A percentile compares a stretch with the other conserved stretches of the same genome.
phyloP scores from a whole-genome alignment of 768 basidiomycete genomes.

The Pisolithus microcarpus region DNA sequence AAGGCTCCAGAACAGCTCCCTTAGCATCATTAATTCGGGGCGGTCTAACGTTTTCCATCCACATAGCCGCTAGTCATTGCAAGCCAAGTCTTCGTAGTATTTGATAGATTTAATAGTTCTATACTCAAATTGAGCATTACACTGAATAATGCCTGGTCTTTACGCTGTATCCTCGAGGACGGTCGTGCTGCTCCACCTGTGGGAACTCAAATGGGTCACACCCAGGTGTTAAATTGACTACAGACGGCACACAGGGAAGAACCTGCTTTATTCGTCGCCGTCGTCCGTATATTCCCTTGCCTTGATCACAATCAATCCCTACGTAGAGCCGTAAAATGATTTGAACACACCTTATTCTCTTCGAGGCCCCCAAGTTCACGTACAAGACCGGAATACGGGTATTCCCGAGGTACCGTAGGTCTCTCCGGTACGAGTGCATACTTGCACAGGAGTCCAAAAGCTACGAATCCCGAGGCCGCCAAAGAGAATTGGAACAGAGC shows the following conservation, averaged over 20 bases:
- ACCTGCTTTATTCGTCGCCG: slow-evolving; percentile 25
- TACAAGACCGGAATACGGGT: slow-evolving; percentile 69
- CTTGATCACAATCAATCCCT: slow-evolving; percentile 17
- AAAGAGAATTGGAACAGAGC: slow-evolving; percentile 63
- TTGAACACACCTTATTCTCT: slow-evolving; percentile 59
- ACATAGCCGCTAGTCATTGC: too few species aligned
- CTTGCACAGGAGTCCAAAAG: slow-evolving; percentile 54
- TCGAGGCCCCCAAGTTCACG: slow-evolving; percentile 73
- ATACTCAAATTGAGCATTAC: too few species aligned
- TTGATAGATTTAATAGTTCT: too few species aligned
- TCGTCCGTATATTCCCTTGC: slow-evolving; percentile 30
- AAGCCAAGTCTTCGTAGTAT: too few species aligned
- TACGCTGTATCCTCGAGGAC: too few species aligned
- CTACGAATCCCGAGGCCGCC: slow-evolving; percentile 55
- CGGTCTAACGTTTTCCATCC: too few species aligned
- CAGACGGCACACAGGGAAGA: not conserved
- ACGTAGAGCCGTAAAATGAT: not conserved
- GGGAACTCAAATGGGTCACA: too few species aligned
- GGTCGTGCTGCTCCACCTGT: too few species aligned
- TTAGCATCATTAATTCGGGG: not conserved
- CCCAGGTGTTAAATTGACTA: not conserved
- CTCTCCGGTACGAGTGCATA: slow-evolving; percentile 49
- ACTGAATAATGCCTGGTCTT: too few species aligned
- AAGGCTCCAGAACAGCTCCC: slow-evolving; percentile 2
- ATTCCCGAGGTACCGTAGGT: slow-evolving; percentile 64